Evolutionary conservation across 108 stramenopile genomes (phyloP), one percentile per base, ranked within the genome.

Genomic region (Cyclotella kingstonii): DNA sequence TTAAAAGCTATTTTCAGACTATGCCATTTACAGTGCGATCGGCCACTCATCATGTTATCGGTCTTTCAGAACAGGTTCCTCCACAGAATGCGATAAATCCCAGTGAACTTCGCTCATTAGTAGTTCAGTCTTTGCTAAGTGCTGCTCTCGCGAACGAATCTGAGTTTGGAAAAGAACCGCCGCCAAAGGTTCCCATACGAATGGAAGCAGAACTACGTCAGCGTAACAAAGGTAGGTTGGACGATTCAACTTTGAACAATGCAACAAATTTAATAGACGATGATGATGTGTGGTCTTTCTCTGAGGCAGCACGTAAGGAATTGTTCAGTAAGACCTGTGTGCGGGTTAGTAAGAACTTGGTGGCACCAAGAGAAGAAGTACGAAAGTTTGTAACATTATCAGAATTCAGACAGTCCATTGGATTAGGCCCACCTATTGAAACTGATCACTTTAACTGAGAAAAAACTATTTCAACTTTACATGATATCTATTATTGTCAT

Each of bases 61-160:
- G 73, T 1, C 64, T 75, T 27, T 69, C 73, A 17, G 73, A 68
- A 61, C 60, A 75, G 33, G 62, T 75, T 21, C 73, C 73, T 18
- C 60, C 36, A 28, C 67, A 39, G 21, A 75, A 75, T 43, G 73
- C 69, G 31, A 46, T 52, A 23, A 70, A 75, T 26, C 73, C 67
- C 12, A 60, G 62, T 28, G 68, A 70, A 26, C 52, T 75, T 14
- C 60, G 73, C n/a, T 69, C 60, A 12, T 48, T 75, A 39, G 68
- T 75, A 10, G 66, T 75, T 11, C 73, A 75, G 26, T 75, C 73
- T 18, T 63, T 75, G 21, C 67, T 75, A 8, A 69, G 68, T 40
- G 73, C 73, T 17, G 73, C 73, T 1, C 31, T 75, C 12, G 73
- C 67, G n/a, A 75, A 75, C 34, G 73, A 75, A 28, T 75, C 73